phyloP scores from a whole-genome alignment of 306 rosid genomes.

The Biancaea sappan region DNA sequence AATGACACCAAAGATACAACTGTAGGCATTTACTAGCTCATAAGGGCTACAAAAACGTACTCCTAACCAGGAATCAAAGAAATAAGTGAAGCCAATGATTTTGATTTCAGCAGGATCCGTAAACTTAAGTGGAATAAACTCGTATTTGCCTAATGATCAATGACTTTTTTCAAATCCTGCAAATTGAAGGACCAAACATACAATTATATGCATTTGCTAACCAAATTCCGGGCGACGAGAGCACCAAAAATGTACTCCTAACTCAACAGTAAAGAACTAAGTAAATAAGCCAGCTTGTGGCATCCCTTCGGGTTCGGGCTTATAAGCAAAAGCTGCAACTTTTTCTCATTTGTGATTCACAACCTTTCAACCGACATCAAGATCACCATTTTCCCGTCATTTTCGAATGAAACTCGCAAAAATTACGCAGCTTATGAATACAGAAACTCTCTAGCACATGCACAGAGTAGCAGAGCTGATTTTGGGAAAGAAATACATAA shows the following conservation, averaged over 20 bases:
- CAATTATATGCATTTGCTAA: neutral
- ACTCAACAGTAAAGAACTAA: neutral
- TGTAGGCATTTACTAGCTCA: neutral
- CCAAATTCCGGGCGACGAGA: neutral
- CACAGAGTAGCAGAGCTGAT: neutral
- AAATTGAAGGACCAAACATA: neutral
- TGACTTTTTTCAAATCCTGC: neutral
- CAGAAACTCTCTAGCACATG: neutral
- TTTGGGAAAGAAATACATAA: neutral
- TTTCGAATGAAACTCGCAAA: neutral
- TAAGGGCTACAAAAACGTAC: neutral
- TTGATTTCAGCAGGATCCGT: neutral
- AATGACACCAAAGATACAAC: conserved; percentile 1
- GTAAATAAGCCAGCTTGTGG: neutral
- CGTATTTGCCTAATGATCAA: neutral
- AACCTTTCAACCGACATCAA: neutral
- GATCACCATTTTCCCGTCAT: neutral
- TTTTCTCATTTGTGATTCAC: neutral
- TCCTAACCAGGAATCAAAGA: neutral
- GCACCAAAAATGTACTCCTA: neutral
- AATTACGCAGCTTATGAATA: neutral
- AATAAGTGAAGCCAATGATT: neutral
- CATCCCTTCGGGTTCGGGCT: neutral
- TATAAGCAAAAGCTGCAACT: neutral
- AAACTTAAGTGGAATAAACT: neutral